Evolutionary conservation across 768 basidiomycete species (phyloP).

Genomic region (Suillus variegatus): DNA sequence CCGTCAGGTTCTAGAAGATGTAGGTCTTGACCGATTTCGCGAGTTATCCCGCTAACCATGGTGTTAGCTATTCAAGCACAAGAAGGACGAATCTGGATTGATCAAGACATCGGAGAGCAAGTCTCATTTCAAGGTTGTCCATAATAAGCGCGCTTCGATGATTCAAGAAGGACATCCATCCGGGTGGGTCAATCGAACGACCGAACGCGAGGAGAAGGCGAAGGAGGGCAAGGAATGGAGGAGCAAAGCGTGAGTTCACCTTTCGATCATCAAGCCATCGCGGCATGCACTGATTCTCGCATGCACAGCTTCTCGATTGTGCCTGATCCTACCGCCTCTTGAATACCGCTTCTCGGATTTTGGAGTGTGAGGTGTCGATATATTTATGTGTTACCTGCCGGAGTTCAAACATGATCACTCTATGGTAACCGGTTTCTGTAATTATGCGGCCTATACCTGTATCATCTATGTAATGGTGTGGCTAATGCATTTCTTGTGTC

Average conservation of each 20-base stretch:
- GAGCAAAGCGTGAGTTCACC: conserved; percentile 45
- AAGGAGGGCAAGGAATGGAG: conserved; percentile 51
- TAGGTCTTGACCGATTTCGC: conserved; percentile 28
- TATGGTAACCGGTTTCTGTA: neutral
- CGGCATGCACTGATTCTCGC: neutral
- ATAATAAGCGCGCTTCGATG: conserved; percentile 68
- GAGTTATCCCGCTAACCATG: neutral
- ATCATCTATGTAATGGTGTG: neutral
- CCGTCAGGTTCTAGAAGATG: conserved; percentile 60
- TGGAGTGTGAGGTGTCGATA: neutral
- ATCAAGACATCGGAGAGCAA: conserved; percentile 41
- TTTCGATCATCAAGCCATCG: neutral
- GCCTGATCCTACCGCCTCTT: neutral
- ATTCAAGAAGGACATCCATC: conserved; percentile 65
- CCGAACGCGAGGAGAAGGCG: conserved; percentile 43
- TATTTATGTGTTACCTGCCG: neutral
- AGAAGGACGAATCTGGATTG: conserved; percentile 48
- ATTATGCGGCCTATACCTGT: neutral
- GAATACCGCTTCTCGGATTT: neutral
- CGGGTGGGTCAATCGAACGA: conserved; percentile 69
- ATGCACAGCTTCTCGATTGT: neutral
- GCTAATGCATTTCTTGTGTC: neutral
- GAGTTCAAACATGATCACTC: neutral
- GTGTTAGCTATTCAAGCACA: conserved; percentile 58
- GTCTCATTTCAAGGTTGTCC: conserved; percentile 82